Percentiles rank a stretch among this genome's conserved stretches.
phyloP scores from a whole-genome alignment of 2,329 filamentous ascomycete species.

The Pestalotiopsis sp. region DNA sequence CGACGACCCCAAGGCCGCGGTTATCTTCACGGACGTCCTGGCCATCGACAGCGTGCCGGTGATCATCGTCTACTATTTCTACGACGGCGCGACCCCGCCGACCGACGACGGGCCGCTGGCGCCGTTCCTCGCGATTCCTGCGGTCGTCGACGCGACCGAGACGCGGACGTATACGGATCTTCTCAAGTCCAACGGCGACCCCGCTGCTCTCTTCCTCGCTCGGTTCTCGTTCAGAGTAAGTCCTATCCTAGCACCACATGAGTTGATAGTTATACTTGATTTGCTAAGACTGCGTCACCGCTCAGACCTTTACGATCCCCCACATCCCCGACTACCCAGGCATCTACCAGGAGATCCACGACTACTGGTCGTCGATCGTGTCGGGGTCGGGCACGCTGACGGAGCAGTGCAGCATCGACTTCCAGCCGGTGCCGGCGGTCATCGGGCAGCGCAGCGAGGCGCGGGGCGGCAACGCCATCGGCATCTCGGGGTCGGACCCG shows the following conservation, averaged over 20 bases:
- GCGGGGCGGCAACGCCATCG: slow-evolving; percentile 27
- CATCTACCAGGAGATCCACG: slow-evolving; percentile 34
- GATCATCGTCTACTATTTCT: slow-evolving; percentile 34
- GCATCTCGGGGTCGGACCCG: slow-evolving; percentile 19
- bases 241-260: neutral
- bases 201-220: slow-evolving; percentile 15
- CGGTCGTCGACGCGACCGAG: slow-evolving; percentile 21
- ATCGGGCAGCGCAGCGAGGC: slow-evolving; percentile 23
- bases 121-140: slow-evolving; percentile 30
- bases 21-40: slow-evolving; percentile 31
- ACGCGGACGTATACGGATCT: slow-evolving; percentile 12
- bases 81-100: slow-evolving; percentile 31
- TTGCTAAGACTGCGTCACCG: neutral
- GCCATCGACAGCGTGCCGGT: slow-evolving; percentile 17
- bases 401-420: slow-evolving; percentile 29
- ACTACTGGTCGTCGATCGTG: slow-evolving; percentile 27
- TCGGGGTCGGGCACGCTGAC: slow-evolving; percentile 20
- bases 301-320: slow-evolving; percentile 26
- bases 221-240: slow-evolving; percentile 13
- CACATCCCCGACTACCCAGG: slow-evolving; percentile 21
- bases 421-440: slow-evolving; percentile 29
- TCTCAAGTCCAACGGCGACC: slow-evolving; percentile 18
- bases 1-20: slow-evolving; percentile 27
- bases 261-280: neutral
- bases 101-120: slow-evolving; percentile 26